Conservation (phyloP, 179 eudicot species). For the Corrigiola litoralis region DNA sequence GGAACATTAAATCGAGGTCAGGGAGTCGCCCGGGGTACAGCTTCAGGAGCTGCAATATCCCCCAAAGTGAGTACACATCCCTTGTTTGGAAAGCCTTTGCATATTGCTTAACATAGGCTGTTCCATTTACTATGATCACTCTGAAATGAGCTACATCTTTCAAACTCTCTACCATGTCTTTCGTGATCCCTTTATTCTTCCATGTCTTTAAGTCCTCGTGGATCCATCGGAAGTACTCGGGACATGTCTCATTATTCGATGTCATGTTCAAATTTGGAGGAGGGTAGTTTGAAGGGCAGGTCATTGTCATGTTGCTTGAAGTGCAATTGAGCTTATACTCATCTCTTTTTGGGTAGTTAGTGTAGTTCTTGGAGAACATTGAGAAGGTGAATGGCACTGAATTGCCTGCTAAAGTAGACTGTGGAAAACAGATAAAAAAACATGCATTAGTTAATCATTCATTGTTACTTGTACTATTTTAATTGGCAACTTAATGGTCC, state of each 20-base stretch:
- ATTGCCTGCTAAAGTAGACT: not conserved
- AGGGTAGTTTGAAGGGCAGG: constrained; percentile 40
- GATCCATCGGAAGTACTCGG: constrained; percentile 41
- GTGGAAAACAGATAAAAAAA: not conserved
- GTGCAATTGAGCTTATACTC: constrained; percentile 27
- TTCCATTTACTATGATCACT: constrained; percentile 34
- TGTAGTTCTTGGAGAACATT: constrained; percentile 6
- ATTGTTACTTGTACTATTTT: no score
- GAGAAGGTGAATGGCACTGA: not conserved
- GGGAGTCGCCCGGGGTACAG: constrained; percentile 51
- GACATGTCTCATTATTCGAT: constrained; percentile 21
- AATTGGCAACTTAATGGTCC: not conserved
- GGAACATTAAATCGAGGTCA: constrained; percentile 52
- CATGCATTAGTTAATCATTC: not conserved
- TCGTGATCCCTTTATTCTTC: constrained; percentile 34
- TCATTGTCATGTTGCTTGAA: constrained; percentile 20
- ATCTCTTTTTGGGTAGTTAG: constrained; percentile 15
- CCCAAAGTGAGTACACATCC: constrained; percentile 52
- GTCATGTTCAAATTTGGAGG: not conserved
- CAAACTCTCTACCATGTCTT: constrained; percentile 26
- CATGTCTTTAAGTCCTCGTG: constrained; percentile 39
- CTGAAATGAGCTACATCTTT: constrained; percentile 25
- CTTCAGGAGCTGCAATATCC: constrained; percentile 44
- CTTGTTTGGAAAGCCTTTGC: constrained; percentile 37
- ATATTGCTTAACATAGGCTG: constrained; percentile 35